phyloP scores from a whole-genome alignment of 768 basidiomycete genomes.

The Suillus bovinus region DNA sequence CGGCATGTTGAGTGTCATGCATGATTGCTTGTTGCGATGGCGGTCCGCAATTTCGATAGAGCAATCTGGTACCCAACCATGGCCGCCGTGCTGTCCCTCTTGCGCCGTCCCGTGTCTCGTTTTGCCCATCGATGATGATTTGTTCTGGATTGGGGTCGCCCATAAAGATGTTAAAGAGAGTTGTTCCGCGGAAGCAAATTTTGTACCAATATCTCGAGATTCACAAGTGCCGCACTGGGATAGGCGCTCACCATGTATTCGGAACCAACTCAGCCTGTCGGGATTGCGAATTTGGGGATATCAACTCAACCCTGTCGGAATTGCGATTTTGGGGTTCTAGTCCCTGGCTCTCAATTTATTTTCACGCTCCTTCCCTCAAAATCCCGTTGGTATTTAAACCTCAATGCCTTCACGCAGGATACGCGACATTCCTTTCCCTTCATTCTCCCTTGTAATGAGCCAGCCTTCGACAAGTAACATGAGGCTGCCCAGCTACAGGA shows the following conservation, averaged over 20 bases:
- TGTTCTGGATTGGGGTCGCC: not conserved
- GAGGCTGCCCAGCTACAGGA: constrained; percentile 26
- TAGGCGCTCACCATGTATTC: constrained; percentile 8
- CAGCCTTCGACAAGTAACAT: constrained; percentile 18
- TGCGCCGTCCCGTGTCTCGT: not conserved
- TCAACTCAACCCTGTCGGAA: constrained; percentile 13
- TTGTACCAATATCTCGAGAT: not conserved
- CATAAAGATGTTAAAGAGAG: not conserved
- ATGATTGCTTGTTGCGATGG: not conserved
- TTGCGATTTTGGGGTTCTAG: constrained; percentile 1
- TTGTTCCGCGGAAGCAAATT: constrained; percentile 10
- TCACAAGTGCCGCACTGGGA: not conserved
- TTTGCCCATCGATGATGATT: not conserved
- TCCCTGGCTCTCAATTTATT: constrained; percentile 3
- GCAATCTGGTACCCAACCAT: constrained; percentile 18
- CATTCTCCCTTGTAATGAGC: not conserved
- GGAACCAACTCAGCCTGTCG: constrained; percentile 6
- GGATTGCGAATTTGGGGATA: constrained; percentile 4
- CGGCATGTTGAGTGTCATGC: not conserved
- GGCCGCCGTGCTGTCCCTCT: constrained; percentile 4
- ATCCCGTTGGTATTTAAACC: constrained; percentile 3
- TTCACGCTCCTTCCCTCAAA: constrained; percentile 6
- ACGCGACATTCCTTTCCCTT: not conserved
- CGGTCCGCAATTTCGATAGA: not conserved
- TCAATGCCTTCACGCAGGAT: constrained; percentile 3